Evolutionary conservation across 192 early-diverging fungal species (phyloP).

Genomic region (Glomus cerebriforme): DNA sequence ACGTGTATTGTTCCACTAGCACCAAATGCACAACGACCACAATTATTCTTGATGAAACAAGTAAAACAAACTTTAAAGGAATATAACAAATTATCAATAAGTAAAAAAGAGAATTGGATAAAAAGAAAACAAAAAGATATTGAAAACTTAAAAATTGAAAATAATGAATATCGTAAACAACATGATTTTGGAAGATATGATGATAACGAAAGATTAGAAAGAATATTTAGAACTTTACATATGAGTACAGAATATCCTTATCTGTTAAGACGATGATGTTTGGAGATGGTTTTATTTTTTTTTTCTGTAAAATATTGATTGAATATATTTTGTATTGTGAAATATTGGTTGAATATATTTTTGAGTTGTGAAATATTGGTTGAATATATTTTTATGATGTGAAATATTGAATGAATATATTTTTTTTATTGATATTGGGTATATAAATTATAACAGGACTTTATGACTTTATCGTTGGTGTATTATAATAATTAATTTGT

Average conservation of each 20-base stretch:
- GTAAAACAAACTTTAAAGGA: not conserved
- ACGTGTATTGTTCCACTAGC: not conserved
- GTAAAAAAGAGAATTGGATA: not conserved
- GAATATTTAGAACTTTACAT: conserved; percentile 2
- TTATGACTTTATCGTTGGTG: no score
- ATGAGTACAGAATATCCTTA: not conserved
- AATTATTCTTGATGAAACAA: not conserved
- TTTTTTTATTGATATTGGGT: no score
- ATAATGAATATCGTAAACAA: not conserved
- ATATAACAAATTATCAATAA: not conserved
- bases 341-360: no score
- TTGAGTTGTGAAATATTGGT: no score
- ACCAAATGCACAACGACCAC: not conserved
- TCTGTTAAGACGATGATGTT: not conserved
- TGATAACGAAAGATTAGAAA: not conserved
- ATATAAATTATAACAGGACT: no score
- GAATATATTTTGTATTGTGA: no score
- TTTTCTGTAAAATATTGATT: no score
- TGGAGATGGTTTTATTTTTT: not conserved
- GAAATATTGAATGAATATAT: not conserved
- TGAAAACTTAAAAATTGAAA: not conserved
- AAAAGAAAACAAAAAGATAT: not conserved
- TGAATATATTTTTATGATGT: no score
- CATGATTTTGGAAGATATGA: conserved; percentile 14
- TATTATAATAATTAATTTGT: no score